These are phyloP conservation scores for Coemansia umbellata DNA, from an alignment of 192 early-diverging fungal genomes.

Conservation along the genomic window DNA sequence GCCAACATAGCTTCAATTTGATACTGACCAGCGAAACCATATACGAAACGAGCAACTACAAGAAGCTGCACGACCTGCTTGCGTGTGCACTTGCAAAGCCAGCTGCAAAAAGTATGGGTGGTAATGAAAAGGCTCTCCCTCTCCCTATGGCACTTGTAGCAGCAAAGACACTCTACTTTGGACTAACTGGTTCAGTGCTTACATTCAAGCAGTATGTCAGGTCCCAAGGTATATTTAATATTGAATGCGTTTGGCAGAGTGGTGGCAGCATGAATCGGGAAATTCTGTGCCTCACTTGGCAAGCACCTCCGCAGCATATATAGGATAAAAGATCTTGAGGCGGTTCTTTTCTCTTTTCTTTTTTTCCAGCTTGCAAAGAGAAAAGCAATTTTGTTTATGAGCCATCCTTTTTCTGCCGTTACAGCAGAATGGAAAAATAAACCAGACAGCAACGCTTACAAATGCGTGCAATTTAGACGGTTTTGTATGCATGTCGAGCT, in stretches of 20 bases:
- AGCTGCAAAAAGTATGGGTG: background rate
- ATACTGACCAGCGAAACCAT: slow-evolving; percentile 78
- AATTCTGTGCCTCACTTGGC: slow-evolving; percentile 63
- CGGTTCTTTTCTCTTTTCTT: background rate
- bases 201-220: slow-evolving; percentile 66
- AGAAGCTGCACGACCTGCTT: slow-evolving; percentile 60
- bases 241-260: slow-evolving; percentile 59
- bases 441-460: no score
- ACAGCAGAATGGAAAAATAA: no score
- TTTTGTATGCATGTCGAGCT: no score
- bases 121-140: background rate
- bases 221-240: slow-evolving; percentile 50
- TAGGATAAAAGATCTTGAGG: no score
- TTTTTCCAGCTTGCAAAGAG: background rate
- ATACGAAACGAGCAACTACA: slow-evolving; percentile 62
- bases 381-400: background rate
- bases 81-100: slow-evolving; percentile 41
- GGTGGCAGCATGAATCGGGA: slow-evolving; percentile 65
- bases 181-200: slow-evolving; percentile 80
- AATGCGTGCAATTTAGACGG: no score
- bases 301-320: no score
- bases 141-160: slow-evolving; percentile 60
- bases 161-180: slow-evolving; percentile 94
- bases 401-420: no score
- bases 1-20: slow-evolving; percentile 61